phyloP scores from a whole-genome alignment of 1,284 basidiomycete species.

The Leccinum subrobustum region DNA sequence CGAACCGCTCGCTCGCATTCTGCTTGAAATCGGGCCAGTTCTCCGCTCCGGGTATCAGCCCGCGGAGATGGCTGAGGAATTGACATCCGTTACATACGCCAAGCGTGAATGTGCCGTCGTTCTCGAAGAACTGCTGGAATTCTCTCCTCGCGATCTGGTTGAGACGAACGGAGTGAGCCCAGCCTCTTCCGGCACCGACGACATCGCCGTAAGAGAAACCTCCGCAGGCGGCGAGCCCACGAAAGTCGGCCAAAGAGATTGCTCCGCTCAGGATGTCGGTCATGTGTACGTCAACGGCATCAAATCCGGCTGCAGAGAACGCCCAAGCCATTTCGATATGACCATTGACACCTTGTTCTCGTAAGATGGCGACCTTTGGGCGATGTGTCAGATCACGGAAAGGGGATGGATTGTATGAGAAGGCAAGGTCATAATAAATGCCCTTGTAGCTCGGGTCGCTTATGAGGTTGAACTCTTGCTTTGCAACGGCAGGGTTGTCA shows the following conservation, averaged over 20 bases:
- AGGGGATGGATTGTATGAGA: conserved; percentile 45
- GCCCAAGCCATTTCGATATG: conserved; percentile 99
- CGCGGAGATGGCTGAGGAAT: conserved; percentile 86
- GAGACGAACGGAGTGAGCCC: conserved; percentile 92
- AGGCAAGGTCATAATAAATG: conserved; percentile 78
- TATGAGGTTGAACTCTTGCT: conserved; percentile 85
- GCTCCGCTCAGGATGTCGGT: conserved; percentile 85
- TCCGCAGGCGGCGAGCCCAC: conserved; percentile 92
- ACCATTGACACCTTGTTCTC: conserved; percentile 98
- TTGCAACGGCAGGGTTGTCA: conserved; percentile 79
- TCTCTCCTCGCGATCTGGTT: conserved; percentile 73
- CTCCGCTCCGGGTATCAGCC: conserved; percentile 85
- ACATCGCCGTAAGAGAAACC: conserved; percentile 99
- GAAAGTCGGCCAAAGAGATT: conserved; percentile 68
- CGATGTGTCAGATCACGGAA: conserved; percentile 42
- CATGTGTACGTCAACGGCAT: conserved; percentile 97
- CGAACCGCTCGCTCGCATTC: conserved; percentile 89
- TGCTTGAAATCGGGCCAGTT: conserved; percentile 91
- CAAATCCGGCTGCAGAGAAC: conserved; percentile 91
- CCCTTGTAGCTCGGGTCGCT: conserved; percentile 60
- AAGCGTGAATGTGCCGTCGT: conserved; percentile 83
- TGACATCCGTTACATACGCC: conserved; percentile 99
- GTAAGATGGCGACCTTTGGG: conserved; percentile 92
- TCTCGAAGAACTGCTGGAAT: conserved; percentile 81
- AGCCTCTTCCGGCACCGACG: conserved; percentile 95